Conservation (phyloP, 768 basidiomycete species). For the Rhizopogon salebrosus region DNA sequence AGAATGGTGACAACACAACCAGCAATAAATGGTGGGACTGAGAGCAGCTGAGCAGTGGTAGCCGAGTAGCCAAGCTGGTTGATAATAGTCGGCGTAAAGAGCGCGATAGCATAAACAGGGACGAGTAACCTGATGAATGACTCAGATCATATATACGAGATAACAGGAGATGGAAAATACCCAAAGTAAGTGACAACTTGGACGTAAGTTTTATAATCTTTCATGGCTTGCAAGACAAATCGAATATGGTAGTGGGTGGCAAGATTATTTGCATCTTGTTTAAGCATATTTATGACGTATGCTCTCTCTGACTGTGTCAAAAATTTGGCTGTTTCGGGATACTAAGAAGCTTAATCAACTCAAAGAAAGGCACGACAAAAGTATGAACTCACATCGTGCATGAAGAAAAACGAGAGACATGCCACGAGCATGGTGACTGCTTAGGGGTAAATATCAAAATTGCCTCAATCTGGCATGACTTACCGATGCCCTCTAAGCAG, state of each 20-base stretch:
- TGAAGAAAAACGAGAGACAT: constrained; percentile 37
- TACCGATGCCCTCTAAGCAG: constrained; percentile 25
- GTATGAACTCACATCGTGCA: constrained; percentile 41
- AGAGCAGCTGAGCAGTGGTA: constrained; percentile 44
- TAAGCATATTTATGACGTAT: constrained; percentile 35
- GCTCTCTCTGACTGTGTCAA: constrained; percentile 39
- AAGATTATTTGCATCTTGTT: constrained; percentile 39
- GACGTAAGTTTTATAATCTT: constrained; percentile 37
- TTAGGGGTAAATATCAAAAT: background rate
- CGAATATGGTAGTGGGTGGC: constrained; percentile 39
- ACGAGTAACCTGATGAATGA: constrained; percentile 31
- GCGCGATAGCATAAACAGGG: constrained; percentile 43
- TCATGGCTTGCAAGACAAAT: constrained; percentile 45
- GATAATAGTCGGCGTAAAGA: constrained; percentile 50
- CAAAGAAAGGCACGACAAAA: background rate
- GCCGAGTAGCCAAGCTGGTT: constrained; percentile 46
- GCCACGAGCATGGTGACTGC: constrained; percentile 18
- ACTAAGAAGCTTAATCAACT: constrained; percentile 24
- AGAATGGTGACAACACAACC: constrained; percentile 40
- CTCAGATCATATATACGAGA: background rate
- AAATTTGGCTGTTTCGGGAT: constrained; percentile 55
- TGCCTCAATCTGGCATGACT: background rate
- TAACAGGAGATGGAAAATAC: constrained; percentile 19
- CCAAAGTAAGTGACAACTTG: constrained; percentile 37
- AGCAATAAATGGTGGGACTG: constrained; percentile 43